Conservation (phyloP, 1,284 basidiomycete genomes). For the Anthracocystis setariae region DNA sequence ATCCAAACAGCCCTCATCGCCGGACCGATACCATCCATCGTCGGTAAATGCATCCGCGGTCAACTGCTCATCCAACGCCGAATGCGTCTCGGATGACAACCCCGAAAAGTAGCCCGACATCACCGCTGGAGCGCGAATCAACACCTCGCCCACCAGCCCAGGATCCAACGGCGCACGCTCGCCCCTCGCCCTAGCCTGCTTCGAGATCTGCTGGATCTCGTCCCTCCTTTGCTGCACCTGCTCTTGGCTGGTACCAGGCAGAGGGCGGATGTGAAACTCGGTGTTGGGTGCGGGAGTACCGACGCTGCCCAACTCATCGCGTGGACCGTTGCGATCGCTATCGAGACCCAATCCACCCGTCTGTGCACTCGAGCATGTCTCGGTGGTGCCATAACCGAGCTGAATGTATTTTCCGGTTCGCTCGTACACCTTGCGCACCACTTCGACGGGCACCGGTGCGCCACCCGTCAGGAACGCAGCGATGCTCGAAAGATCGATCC, state of each 20-base stretch:
- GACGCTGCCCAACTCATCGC: conserved; percentile 52
- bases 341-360: conserved; percentile 30
- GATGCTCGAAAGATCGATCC: conserved; percentile 66
- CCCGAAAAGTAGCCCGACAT: conserved; percentile 59
- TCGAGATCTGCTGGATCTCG: conserved; percentile 29
- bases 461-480: conserved; percentile 67
- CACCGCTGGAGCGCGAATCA: conserved; percentile 40
- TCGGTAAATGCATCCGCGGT: conserved; percentile 43
- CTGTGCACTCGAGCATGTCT: conserved; percentile 46
- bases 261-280: conserved; percentile 40
- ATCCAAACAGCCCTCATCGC: conserved; percentile 57
- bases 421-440: conserved; percentile 67
- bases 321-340: conserved; percentile 13
- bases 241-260: conserved; percentile 23
- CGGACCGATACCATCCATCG: conserved; percentile 53
- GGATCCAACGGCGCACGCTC: conserved; percentile 42
- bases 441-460: conserved; percentile 66
- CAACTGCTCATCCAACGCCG: conserved; percentile 42
- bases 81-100: conserved; percentile 44
- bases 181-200: conserved; percentile 30
- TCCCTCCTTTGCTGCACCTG: conserved; percentile 27
- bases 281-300: conserved; percentile 31
- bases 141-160: conserved; percentile 48
- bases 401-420: conserved; percentile 66
- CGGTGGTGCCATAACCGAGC: conserved; percentile 58